Evolutionary conservation across 805 yeast genomes (phyloP).

Genomic region (Hanseniaspora occidentalis): DNA sequence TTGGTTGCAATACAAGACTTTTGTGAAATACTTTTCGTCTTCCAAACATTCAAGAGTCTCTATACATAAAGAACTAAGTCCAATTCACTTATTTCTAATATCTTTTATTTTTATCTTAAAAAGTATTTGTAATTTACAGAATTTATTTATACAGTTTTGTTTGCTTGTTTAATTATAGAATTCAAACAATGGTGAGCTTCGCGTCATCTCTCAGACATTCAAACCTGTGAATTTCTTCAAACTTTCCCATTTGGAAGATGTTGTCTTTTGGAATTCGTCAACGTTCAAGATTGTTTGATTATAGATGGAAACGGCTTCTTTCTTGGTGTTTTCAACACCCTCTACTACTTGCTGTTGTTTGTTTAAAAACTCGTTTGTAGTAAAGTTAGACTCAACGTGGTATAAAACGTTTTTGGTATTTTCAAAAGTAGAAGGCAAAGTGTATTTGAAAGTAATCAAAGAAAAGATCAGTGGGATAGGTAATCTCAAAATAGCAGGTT

Average conservation of each 20-base stretch:
- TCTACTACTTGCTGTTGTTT: slow-evolving; percentile 5
- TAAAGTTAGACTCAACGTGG: slow-evolving; percentile 32
- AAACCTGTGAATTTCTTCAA: neutral
- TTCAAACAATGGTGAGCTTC: no score
- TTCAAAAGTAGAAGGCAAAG: slow-evolving; percentile 44
- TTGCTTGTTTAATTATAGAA: neutral
- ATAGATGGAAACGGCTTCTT: neutral
- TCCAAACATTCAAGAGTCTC: no score
- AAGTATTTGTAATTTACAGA: no score
- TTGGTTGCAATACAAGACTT: no score
- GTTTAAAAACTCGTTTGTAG: slow-evolving; percentile 11
- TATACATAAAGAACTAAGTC: no score
- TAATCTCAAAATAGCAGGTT: slow-evolving; percentile 32
- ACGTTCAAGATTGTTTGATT: neutral
- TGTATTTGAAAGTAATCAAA: slow-evolving; percentile 37
- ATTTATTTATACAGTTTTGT: no score
- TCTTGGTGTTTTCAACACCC: neutral
- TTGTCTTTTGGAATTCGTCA: neutral
- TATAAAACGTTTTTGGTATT: slow-evolving; percentile 36
- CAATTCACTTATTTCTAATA: no score
- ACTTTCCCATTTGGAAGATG: neutral
- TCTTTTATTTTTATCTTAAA: no score
- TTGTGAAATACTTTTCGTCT: no score
- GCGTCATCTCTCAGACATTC: neutral
- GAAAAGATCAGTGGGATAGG: slow-evolving; percentile 42